Conservation (phyloP, 75 land plant genomes). For the Larix kaempferi region DNA sequence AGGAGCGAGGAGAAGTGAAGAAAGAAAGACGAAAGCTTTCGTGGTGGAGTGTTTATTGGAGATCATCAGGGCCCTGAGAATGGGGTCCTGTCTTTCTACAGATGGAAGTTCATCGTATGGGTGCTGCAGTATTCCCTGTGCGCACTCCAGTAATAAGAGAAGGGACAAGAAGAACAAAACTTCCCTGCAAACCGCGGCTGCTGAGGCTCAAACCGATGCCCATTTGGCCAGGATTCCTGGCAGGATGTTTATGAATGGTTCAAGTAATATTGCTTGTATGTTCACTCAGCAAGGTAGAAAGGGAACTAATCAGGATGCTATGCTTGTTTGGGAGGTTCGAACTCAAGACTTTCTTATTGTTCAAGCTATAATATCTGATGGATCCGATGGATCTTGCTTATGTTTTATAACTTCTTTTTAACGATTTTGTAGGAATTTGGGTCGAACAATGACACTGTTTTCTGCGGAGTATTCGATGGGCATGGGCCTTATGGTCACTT, state of each 20-base stretch:
- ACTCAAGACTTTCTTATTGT: neutral
- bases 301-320: conserved; percentile 90
- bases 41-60: conserved; percentile 54
- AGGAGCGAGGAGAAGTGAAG: no score
- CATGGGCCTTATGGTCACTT: conserved; percentile 89
- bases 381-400: neutral
- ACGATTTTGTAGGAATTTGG: conserved; percentile 49
- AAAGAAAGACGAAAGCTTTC: no score
- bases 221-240: conserved; percentile 51
- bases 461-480: conserved; percentile 95
- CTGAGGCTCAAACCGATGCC: conserved; percentile 48
- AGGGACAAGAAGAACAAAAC: conserved; percentile 26
- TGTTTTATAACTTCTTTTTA: neutral
- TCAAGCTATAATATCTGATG: no score
- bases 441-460: conserved; percentile 52
- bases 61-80: conserved; percentile 67
- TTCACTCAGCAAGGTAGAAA: conserved; percentile 85
- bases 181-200: conserved; percentile 29
- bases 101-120: conserved; percentile 29
- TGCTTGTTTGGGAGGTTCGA: conserved; percentile 93
- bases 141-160: conserved; percentile 9
- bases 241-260: conserved; percentile 60
- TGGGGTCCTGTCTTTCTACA: conserved; percentile 81
- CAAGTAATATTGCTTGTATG: conserved; percentile 54
- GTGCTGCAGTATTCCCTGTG: neutral